Percentiles rank a stretch among this genome's conserved stretches.
phyloP scores from a whole-genome alignment of 1,284 basidiomycete species.

The Ustilago tritici region DNA sequence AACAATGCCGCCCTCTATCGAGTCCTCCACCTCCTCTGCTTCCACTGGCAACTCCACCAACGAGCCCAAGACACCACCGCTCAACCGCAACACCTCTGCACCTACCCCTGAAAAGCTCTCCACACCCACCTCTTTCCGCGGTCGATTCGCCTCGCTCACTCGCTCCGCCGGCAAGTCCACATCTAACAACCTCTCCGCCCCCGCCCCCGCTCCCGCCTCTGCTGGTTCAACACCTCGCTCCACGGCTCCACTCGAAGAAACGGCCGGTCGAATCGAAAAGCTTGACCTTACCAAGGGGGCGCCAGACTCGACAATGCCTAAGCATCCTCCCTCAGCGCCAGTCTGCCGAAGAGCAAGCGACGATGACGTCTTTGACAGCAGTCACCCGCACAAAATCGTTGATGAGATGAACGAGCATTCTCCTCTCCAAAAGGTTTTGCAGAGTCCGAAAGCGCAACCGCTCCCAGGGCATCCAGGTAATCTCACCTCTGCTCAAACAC shows the following conservation, averaged over 20 bases:
- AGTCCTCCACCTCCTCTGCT: constrained; percentile 24
- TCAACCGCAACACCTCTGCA: constrained; percentile 27
- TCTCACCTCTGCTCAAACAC: constrained; percentile 46
- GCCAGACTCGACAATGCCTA: neutral
- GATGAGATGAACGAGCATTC: constrained; percentile 27
- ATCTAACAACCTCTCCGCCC: constrained; percentile 5
- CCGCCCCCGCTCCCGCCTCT: neutral
- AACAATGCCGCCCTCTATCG: constrained; percentile 34
- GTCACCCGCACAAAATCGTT: neutral
- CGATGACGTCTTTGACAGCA: constrained; percentile 15
- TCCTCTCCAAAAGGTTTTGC: constrained; percentile 27
- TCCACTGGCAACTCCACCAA: neutral
- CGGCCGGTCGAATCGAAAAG: constrained; percentile 18
- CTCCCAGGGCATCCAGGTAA: constrained; percentile 64
- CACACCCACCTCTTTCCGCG: constrained; percentile 21
- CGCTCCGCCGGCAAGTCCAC: constrained; percentile 35
- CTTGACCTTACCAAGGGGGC: constrained; percentile 25
- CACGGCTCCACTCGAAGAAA: constrained; percentile 14
- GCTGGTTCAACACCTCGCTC: constrained; percentile 16
- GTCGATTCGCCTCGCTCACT: constrained; percentile 40
- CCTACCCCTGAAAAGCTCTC: constrained; percentile 2
- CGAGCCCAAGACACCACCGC: constrained; percentile 40
- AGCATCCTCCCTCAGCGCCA: constrained; percentile 17
- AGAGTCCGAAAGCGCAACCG: constrained; percentile 28
- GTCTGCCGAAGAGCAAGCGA: constrained; percentile 13